Evolutionary conservation across 1,284 basidiomycete species (phyloP).

Genomic region (Kwoniella shivajii): DNA sequence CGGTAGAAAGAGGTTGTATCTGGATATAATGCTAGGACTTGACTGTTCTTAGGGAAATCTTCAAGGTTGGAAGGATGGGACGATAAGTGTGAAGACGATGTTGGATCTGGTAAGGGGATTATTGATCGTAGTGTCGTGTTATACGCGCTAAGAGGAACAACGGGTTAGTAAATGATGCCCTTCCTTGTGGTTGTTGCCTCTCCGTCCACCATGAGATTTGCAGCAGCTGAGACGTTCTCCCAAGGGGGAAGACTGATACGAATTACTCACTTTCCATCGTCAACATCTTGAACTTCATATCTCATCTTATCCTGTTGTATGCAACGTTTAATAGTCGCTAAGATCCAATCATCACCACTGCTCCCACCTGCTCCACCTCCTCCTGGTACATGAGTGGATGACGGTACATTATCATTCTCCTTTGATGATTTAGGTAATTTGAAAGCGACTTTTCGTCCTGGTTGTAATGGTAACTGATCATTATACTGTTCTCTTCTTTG

Average conservation of each 20-base stretch:
- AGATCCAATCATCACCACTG: conserved; percentile 52
- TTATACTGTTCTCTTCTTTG: conserved; percentile 31
- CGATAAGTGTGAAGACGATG: conserved; percentile 36
- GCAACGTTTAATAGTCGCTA: conserved; percentile 53
- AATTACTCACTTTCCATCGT: conserved; percentile 36
- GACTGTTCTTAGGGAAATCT: conserved; percentile 48
- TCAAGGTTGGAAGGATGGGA: conserved; percentile 52
- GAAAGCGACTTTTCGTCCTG: conserved; percentile 55
- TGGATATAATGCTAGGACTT: conserved; percentile 57
- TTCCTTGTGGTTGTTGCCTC: background rate
- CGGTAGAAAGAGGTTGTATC: conserved; percentile 59
- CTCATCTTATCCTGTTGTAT: conserved; percentile 51
- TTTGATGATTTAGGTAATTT: conserved; percentile 33
- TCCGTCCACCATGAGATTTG: too few species aligned
- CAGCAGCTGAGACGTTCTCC: too few species aligned
- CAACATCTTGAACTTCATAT: conserved; percentile 50
- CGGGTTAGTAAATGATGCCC: background rate
- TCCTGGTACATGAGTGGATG: background rate
- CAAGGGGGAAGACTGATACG: too few species aligned
- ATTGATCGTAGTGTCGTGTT: conserved; percentile 55
- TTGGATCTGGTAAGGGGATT: conserved; percentile 56
- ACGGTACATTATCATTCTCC: background rate
- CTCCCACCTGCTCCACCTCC: conserved; percentile 1
- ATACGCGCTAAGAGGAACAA: conserved; percentile 40
- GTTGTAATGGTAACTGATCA: conserved; percentile 54